phyloP scores from a whole-genome alignment of 2,329 filamentous ascomycete genomes.

The Hypoxylon sp. region DNA sequence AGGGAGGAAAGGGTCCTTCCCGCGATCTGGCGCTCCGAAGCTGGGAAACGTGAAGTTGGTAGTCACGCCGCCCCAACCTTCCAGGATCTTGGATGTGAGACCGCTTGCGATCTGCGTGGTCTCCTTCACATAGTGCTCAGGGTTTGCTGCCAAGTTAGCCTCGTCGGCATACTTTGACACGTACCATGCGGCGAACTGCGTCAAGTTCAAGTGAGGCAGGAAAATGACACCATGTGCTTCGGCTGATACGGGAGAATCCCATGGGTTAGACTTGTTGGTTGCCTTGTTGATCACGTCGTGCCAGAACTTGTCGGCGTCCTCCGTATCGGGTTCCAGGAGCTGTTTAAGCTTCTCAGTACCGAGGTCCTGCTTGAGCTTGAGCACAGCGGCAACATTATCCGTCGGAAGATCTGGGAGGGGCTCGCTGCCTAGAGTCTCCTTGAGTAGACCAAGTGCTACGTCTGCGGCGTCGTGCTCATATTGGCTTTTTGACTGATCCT shows the following conservation, averaged over 20 bases:
- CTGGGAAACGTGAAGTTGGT: conserved; percentile 58
- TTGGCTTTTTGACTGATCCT: conserved; percentile 31
- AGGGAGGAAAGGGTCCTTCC: conserved; percentile 54
- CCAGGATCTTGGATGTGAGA: conserved; percentile 48
- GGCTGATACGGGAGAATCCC: conserved; percentile 47
- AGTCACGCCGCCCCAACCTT: conserved; percentile 54
- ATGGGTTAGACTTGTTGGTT: conserved; percentile 14
- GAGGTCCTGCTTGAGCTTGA: conserved; percentile 48
- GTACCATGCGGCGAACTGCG: conserved; percentile 48
- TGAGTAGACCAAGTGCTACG: conserved; percentile 28
- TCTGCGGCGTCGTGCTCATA: conserved; percentile 41
- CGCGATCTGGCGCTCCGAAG: conserved; percentile 48
- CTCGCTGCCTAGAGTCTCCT: conserved; percentile 28
- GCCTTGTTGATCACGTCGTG: conserved; percentile 42
- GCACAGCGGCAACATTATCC: conserved; percentile 32
- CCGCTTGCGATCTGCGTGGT: conserved; percentile 37
- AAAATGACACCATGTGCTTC: conserved; percentile 47
- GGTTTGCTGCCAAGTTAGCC: conserved; percentile 51
- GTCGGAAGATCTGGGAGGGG: conserved; percentile 25
- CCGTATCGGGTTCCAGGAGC: conserved; percentile 48
- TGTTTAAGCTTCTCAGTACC: conserved; percentile 46
- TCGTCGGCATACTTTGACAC: conserved; percentile 47
- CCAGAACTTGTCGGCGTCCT: conserved; percentile 49
- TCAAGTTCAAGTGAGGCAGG: conserved; percentile 50
- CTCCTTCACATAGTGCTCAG: conserved; percentile 52